A percentile compares a stretch with the other conserved stretches of the same genome.
These are phyloP conservation scores for Arxiozyma slooffiae DNA, from an alignment of 1,139 yeast species.

Conservation along the genomic window DNA sequence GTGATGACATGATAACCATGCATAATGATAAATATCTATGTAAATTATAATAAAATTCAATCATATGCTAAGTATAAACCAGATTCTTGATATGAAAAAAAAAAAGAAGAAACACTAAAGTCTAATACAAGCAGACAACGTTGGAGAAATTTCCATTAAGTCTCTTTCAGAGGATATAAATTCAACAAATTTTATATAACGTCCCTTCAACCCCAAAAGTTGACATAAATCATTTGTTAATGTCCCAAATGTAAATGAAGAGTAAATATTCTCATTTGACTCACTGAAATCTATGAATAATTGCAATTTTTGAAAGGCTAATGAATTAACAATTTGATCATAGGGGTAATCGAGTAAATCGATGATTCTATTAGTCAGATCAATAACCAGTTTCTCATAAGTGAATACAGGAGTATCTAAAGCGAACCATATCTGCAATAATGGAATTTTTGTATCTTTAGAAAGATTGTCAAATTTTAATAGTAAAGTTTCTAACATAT, in stretches of 20 bases:
- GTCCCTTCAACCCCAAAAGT: background rate
- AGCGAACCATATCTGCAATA: conserved; percentile 1
- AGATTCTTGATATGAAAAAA: background rate
- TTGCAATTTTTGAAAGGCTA: background rate
- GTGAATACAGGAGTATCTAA: background rate
- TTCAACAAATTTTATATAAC: background rate
- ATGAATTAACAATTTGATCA: background rate
- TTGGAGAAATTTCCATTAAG: background rate
- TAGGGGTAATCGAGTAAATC: background rate
- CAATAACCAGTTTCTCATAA: background rate
- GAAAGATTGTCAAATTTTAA: background rate
- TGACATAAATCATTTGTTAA: background rate
- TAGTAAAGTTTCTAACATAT: background rate
- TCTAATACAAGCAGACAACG: background rate
- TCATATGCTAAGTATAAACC: too few relatives aligned
- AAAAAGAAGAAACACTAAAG: background rate
- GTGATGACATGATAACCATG: background rate
- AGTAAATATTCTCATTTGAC: background rate
- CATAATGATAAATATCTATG: background rate
- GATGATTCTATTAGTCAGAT: background rate
- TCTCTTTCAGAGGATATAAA: background rate
- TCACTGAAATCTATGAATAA: background rate
- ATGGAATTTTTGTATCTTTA: background rate
- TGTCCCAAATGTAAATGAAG: background rate
- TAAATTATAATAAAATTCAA: too few relatives aligned